Base-by-base conservation (phyloP, 2,329 filamentous ascomycete genomes). In the Aureobasidium leucospermi region DNA sequence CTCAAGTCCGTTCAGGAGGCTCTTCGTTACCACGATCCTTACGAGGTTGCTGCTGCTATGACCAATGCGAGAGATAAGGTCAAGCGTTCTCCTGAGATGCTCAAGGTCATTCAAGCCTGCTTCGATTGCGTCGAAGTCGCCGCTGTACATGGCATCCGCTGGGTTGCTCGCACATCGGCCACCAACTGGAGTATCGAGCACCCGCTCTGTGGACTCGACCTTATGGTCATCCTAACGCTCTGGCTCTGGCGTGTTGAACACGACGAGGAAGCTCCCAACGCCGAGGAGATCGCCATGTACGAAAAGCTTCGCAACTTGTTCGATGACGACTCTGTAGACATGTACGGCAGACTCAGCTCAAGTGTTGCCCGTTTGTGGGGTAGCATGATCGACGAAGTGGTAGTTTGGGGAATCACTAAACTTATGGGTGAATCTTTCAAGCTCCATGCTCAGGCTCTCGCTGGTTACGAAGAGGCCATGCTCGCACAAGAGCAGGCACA, bases 231-330 rank as follows among this genome's bases (percentile, higher is more conserved):
- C 67, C 86, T 99, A 67, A 96, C 90, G 69, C 81, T 97, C 66
- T 99, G 94, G 94, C 87, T 99, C 68, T 97, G 96, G 80, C 91
- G 92, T 77, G 87, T 99, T 80, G 94, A 99, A 87, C 92, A 97
- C 78, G 94, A 99, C 79, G 92, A 96, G 65, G 93, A 97, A 78
- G 86, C 87, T 29, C 88, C 90, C 36, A 89, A 85, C 32, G 87
- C 89, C 66, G 90, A 95, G 69, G 90, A 96, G 75, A 76, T 88
- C 67, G 81, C 79, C 74, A 95, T 96, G 90, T 95, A 96, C 76
- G 89, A 92, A 79, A 96, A 95, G 78, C 82, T 97, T 63, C 88
- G 91, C 66, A 86, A 86, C 73, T 80, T 97, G 67, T 96, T 96
- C 70, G 90, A 94, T 68, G 93, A 95, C 70, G 92, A 97, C 70